phyloP scores from a whole-genome alignment of 176 grass and related monocot genomes.

The Triticum aestivum region IWGSC_CS_RefSeq_v2.1 NC_057813.1:442351449-442351948 shows the following conservation, averaged over 20 bases:
- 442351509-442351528: constrained; percentile 58
- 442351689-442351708: constrained; percentile 74
- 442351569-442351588: constrained; percentile 87
- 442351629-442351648: constrained; percentile 74
- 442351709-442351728: constrained; percentile 69
- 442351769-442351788: background rate
- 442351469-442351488: background rate
- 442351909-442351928: too few species aligned
- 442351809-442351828: background rate
- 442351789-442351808: background rate
- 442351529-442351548: constrained; percentile 74
- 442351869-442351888: too few species aligned
- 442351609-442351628: constrained; percentile 45
- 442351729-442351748: constrained; percentile 3
- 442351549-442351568: constrained; percentile 66
- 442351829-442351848: background rate
- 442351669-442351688: constrained; percentile 42
- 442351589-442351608: constrained; percentile 88
- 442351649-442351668: constrained; percentile 86
- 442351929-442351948: too few species aligned
- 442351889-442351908: too few species aligned
- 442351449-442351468: constrained; percentile 30
- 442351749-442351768: background rate
- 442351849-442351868: too few species aligned
- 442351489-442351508: constrained; percentile 39